A percentile compares a stretch with the other conserved stretches of the same genome.
These are phyloP conservation scores for Kodamaea kakaduensis DNA, from an alignment of 805 yeast species.

Conservation along the genomic window DNA sequence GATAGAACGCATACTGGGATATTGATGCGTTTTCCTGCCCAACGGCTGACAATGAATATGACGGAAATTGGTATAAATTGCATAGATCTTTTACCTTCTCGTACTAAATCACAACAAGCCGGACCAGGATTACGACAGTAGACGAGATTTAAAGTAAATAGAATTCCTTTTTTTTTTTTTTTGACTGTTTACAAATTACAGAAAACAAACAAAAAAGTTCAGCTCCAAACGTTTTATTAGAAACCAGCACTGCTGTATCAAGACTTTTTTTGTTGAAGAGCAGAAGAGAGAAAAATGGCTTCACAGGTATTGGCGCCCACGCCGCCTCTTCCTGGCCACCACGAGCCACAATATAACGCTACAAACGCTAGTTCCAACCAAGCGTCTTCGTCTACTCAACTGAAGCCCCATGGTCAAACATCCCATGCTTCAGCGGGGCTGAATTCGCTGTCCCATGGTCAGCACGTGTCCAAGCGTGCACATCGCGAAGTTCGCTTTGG, in stretches of 20 bases:
- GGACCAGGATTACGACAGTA: not conserved
- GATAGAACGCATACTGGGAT: too few relatives aligned
- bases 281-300: constrained; percentile 4
- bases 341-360: too few relatives aligned
- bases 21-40: too few relatives aligned
- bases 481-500: constrained; percentile 82
- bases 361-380: too few relatives aligned
- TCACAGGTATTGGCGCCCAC: constrained; percentile 9
- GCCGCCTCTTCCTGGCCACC: constrained; percentile 1
- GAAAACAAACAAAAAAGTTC: constrained; percentile 6
- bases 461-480: constrained; percentile 22
- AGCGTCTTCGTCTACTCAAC: not conserved
- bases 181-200: constrained; percentile 6
- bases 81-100: not conserved
- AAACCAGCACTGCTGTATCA: constrained; percentile 2
- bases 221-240: constrained; percentile 4
- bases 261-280: not conserved
- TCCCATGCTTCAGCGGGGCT: too few relatives aligned
- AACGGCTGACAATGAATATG: too few relatives aligned
- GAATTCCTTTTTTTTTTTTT: constrained; percentile 7
- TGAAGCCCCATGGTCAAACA: not conserved
- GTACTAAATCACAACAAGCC: not conserved
- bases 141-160: constrained; percentile 6
- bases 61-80: too few relatives aligned
- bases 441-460: not conserved